These are phyloP conservation scores for Blyttiomyces sp. DNA, from an alignment of 371 early-diverging fungal genomes.

Conservation along the genomic window DNA sequence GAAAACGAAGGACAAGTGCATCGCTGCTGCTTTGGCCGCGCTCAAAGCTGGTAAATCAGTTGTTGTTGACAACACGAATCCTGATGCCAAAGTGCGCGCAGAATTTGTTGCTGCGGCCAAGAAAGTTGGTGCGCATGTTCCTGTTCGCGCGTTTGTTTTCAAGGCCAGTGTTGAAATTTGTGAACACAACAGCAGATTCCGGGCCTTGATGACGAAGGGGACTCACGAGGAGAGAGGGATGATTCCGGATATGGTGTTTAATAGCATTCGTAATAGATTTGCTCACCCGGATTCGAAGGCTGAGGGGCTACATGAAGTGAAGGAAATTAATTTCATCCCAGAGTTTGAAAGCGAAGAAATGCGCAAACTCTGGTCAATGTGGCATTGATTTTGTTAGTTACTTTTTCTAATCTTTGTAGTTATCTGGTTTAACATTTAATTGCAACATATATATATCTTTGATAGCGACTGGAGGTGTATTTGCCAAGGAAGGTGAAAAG, in stretches of 20 bases:
- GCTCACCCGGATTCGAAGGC: slow-evolving; percentile 43
- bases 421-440: too few species aligned
- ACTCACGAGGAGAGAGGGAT: not conserved
- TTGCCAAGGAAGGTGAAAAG: too few species aligned
- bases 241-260: slow-evolving; percentile 57
- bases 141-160: slow-evolving; percentile 70
- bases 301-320: slow-evolving; percentile 62
- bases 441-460: too few species aligned
- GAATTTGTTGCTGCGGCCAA: slow-evolving; percentile 65
- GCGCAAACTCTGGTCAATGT: slow-evolving; percentile 43
- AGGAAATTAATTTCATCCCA: slow-evolving; percentile 61
- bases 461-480: too few species aligned
- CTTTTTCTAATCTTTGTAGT: too few species aligned
- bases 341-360: slow-evolving; percentile 46
- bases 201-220: slow-evolving; percentile 37
- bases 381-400: too few species aligned
- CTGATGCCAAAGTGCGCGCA: slow-evolving; percentile 57
- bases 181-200: slow-evolving; percentile 73
- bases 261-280: slow-evolving; percentile 47
- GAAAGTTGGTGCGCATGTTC: slow-evolving; percentile 39
- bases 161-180: slow-evolving; percentile 59
- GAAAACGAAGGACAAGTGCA: slow-evolving; percentile 70
- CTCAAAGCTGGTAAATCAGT: slow-evolving; percentile 46
- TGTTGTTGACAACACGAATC: slow-evolving; percentile 81
- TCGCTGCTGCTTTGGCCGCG: slow-evolving; percentile 51